Conservation (phyloP, 139 green algal genomes). For the Gonium pectorale region DNA sequence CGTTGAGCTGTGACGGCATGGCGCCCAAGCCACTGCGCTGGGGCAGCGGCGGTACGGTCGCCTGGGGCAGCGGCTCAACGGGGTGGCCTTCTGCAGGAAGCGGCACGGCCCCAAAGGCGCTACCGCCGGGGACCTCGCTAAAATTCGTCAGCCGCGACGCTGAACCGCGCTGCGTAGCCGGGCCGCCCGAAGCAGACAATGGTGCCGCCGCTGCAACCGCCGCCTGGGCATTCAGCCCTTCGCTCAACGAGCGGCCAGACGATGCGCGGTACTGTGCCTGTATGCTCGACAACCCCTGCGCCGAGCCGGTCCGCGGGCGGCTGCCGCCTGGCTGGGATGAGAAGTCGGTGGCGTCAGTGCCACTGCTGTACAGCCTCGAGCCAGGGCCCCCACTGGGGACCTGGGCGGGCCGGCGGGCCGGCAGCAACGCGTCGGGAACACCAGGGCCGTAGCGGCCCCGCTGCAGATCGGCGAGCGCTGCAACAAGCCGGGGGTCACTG, state of each 20-base stretch:
- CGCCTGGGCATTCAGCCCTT: neutral
- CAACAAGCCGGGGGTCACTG: slow-evolving; percentile 14
- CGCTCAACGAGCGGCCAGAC: neutral
- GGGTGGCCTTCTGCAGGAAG: neutral
- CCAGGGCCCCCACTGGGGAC: neutral
- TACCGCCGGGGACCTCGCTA: slow-evolving; percentile 9
- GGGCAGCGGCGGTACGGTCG: neutral
- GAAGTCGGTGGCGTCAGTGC: too few species aligned
- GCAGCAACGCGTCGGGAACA: neutral
- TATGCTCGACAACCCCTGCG: too few species aligned
- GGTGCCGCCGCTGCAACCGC: neutral
- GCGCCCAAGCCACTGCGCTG: neutral
- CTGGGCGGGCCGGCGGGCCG: neutral
- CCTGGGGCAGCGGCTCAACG: neutral
- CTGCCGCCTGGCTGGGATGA: too few species aligned
- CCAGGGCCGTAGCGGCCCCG: slow-evolving; percentile 7
- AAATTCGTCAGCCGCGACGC: slow-evolving; percentile 8
- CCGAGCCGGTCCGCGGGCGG: too few species aligned
- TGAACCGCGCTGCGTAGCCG: neutral
- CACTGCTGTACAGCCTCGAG: neutral
- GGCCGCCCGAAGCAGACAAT: neutral
- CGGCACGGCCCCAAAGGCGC: slow-evolving; percentile 1
- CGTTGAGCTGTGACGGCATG: neutral
- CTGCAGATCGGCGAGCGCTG: slow-evolving; percentile 2
- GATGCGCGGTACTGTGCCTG: neutral